Base-by-base conservation (phyloP, 2,329 filamentous ascomycete genomes). In the Geosmithia morbida region DNA sequence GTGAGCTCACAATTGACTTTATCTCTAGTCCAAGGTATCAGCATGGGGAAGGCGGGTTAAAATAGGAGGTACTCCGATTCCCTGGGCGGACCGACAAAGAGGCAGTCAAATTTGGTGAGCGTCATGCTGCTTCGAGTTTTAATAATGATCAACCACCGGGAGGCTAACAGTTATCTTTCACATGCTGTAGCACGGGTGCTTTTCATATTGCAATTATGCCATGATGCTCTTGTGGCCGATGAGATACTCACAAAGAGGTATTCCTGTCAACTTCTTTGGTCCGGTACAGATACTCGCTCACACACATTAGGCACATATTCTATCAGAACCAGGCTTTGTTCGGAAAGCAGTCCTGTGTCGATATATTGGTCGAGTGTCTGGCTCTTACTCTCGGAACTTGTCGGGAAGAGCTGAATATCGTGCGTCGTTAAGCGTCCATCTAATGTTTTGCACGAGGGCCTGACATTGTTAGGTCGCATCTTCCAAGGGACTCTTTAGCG, bases 311-410 rank as follows among this genome's bases (percentile, higher is more conserved):
- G 51, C 85, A 86, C 56, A 79, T 94, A 3, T 94, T 82, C 60
- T 94, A 94, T 58, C 79, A 85, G 54, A 74, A 88, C 53, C 77
- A 81, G 4, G 72, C 79, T 10, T 66, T 94, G 0, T 94, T 92
- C 56, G 70, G 72, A 18, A 79, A 70, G 45, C 87, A 92, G 59
- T 58, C 62, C 16, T 69, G 77, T 14, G 84, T 92, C 0, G 81
- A 92, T 58, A 70, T 71, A 29, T 77, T 86, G 43, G 75, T 92
- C 0, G 84, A 92, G 55, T 81, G 85, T 51, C 64, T 94, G 37
- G 83, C 85, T 1, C 78, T 72, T 48, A 87, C 84, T 0, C 72
- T 92, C 16, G 71, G 72, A 1, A 64, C 85, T 8, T 68, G 75
- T 6, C 74, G 87, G 33, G 70, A 75, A 48, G 69, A 75, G 16